Evolutionary conservation across 2,329 filamentous ascomycete species (phyloP).

Genomic region (Teratosphaeria gauchensis): DNA sequence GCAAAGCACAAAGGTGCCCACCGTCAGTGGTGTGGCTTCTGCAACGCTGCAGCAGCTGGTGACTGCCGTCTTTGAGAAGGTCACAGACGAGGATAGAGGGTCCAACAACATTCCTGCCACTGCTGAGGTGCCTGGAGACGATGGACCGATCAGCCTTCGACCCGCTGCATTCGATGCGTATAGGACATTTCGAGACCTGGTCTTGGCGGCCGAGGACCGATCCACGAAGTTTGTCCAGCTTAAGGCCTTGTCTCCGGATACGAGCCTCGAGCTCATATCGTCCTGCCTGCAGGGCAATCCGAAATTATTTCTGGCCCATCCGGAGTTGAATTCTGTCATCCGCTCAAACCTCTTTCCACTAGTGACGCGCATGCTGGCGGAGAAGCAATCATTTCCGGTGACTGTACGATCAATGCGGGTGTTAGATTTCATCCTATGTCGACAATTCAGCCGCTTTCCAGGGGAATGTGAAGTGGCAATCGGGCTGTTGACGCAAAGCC

Average conservation of each 20-base stretch:
- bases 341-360: constrained; percentile 73
- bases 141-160: constrained; percentile 56
- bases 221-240: constrained; percentile 74
- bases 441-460: constrained; percentile 65
- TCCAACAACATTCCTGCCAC: constrained; percentile 40
- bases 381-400: constrained; percentile 68
- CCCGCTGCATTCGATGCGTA: constrained; percentile 79
- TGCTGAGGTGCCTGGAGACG: constrained; percentile 57
- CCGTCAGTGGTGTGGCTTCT: constrained; percentile 90
- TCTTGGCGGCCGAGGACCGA: constrained; percentile 75
- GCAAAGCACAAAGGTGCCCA: constrained; percentile 82
- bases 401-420: constrained; percentile 77
- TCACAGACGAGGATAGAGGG: constrained; percentile 67
- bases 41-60: constrained; percentile 94
- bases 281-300: constrained; percentile 79
- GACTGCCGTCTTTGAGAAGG: constrained; percentile 86
- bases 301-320: constrained; percentile 65
- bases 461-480: constrained; percentile 76
- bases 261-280: constrained; percentile 85
- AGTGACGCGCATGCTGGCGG: constrained; percentile 66
- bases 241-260: constrained; percentile 66
- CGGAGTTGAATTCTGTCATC: constrained; percentile 72
- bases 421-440: constrained; percentile 67
- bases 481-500: constrained; percentile 68
- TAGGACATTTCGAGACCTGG: constrained; percentile 81